phyloP scores from a whole-genome alignment of 1,284 basidiomycete species.

The Boletellus deceptivus region DNA sequence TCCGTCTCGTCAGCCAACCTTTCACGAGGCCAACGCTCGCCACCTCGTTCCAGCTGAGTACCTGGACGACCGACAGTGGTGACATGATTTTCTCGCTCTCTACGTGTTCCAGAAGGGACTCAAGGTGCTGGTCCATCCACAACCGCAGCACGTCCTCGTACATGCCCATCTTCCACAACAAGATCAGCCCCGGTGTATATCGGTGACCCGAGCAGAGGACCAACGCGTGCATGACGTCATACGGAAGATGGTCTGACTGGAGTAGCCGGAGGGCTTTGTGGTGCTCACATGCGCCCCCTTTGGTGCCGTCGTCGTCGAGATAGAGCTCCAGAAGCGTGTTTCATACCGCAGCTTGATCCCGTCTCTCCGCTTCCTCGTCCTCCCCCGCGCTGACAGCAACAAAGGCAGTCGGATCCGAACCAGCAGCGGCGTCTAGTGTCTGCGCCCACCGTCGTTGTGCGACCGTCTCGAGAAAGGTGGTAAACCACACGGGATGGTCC shows the following conservation, averaged over 20 bases:
- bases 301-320: constrained; percentile 40
- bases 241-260: constrained; percentile 64
- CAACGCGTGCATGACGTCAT: constrained; percentile 88
- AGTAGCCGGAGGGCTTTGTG: constrained; percentile 73
- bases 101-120: constrained; percentile 69
- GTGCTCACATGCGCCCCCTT: constrained; percentile 15
- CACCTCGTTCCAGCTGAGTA: constrained; percentile 82
- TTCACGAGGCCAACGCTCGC: constrained; percentile 90
- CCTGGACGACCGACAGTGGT: constrained; percentile 85
- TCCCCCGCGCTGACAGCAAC: constrained; percentile 15
- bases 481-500: constrained; percentile 82
- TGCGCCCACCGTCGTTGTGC: constrained; percentile 82
- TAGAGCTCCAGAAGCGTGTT: constrained; percentile 96
- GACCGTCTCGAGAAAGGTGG: constrained; percentile 87
- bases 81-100: constrained; percentile 82
- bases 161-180: constrained; percentile 92
- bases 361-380: constrained; percentile 56
- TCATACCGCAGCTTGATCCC: constrained; percentile 89
- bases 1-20: constrained; percentile 81
- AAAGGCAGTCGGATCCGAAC: constrained; percentile 9
- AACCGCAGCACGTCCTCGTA: constrained; percentile 93
- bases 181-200: constrained; percentile 83
- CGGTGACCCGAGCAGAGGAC: constrained; percentile 85
- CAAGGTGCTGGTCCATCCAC: constrained; percentile 77
- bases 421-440: constrained; percentile 46